phyloP scores from a whole-genome alignment of 495 filamentous ascomycete genomes.

The Margaritispora aquatica region DNA sequence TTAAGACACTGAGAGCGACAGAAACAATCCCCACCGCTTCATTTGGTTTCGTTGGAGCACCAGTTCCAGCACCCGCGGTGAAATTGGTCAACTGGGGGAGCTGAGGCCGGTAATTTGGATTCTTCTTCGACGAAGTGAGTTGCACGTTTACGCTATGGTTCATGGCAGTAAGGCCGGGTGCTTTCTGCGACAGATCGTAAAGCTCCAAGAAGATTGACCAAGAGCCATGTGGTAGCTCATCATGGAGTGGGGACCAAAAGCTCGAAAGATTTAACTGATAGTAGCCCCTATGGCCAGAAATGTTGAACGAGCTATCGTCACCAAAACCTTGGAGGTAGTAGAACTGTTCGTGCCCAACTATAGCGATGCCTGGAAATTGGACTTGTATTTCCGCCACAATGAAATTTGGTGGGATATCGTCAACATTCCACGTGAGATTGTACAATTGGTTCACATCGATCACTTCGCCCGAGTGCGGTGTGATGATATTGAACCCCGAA shows the following conservation, averaged over 20 bases:
- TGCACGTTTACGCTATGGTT: neutral
- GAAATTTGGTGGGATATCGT: neutral
- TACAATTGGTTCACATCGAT: neutral
- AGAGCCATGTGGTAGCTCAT: neutral
- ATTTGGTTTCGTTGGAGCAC: neutral
- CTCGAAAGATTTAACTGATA: neutral
- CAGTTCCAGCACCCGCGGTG: neutral
- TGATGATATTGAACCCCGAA: neutral
- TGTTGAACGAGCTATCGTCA: neutral
- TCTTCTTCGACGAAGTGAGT: neutral
- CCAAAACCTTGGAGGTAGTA: neutral
- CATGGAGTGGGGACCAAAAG: neutral
- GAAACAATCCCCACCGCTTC: neutral
- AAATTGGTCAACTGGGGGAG: neutral
- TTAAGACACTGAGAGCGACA: neutral
- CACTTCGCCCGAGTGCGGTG: neutral
- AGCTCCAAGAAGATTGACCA: neutral
- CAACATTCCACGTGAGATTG: neutral
- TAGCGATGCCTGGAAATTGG: neutral
- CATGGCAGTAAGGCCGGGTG: neutral
- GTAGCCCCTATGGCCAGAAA: neutral
- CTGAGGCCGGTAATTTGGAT: neutral
- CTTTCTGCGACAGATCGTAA: neutral
- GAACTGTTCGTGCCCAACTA: neutral
- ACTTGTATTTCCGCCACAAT: neutral